phyloP scores from a whole-genome alignment of 331 rosid genomes.

The Malus hybrid region DNA sequence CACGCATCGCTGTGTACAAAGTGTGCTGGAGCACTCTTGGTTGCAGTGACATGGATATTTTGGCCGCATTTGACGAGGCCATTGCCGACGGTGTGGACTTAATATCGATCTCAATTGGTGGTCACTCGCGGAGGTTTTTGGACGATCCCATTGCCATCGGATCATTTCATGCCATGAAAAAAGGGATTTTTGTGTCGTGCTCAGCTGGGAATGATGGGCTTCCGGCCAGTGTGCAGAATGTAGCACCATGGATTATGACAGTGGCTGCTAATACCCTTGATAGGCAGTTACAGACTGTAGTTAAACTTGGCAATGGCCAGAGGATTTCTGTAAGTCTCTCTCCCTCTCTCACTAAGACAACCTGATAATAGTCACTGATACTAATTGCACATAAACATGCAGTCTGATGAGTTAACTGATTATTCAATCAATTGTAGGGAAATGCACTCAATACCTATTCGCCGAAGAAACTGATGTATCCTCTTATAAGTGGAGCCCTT shows the following conservation, averaged over 20 bases:
- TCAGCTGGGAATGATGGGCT: constrained; percentile 79
- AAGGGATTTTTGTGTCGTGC: constrained; percentile 63
- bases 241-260: constrained; percentile 81
- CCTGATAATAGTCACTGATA: background rate
- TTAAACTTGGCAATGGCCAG: constrained; percentile 45
- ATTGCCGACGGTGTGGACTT: constrained; percentile 82
- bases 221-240: constrained; percentile 37
- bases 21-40: constrained; percentile 49
- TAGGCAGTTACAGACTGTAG: constrained; percentile 35
- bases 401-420: background rate
- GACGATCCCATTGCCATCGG: constrained; percentile 75
- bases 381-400: background rate
- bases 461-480: constrained; percentile 47
- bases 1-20: constrained; percentile 70
- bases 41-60: constrained; percentile 61
- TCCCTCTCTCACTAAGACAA: background rate
- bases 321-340: constrained; percentile 32
- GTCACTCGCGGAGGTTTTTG: constrained; percentile 23
- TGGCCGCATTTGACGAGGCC: constrained; percentile 80
- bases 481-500: constrained; percentile 52
- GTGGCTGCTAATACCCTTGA: constrained; percentile 63
- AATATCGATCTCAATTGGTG: constrained; percentile 63
- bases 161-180: constrained; percentile 71
- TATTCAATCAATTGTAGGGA: constrained; percentile 38
- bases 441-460: constrained; percentile 59